phyloP scores from a whole-genome alignment of 768 basidiomycete genomes.

The Hygrophoropsis aurantiaca region DNA sequence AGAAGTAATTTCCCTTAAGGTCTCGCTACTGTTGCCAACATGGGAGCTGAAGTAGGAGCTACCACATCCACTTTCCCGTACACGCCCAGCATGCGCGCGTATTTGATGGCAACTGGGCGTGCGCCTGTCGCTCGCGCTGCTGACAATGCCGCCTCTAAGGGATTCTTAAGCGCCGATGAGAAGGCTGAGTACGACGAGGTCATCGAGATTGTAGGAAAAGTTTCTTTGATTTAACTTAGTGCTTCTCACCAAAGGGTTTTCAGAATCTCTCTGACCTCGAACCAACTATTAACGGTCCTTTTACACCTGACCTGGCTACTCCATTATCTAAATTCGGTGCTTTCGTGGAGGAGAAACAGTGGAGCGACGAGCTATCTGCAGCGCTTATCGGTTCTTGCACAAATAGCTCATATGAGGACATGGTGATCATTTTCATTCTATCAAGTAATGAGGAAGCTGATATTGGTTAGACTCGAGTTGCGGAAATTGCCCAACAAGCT shows the following conservation, averaged over 20 bases:
- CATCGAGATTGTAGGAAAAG: conserved; percentile 79
- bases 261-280: conserved; percentile 89
- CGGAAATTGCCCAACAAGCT: conserved; percentile 88
- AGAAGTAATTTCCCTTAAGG: conserved; percentile 54
- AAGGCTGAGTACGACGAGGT: conserved; percentile 93
- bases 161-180: conserved; percentile 81
- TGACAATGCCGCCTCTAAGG: conserved; percentile 73
- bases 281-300: conserved; percentile 94
- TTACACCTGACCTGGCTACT: conserved; percentile 95
- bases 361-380: conserved; percentile 92
- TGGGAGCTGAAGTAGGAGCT: conserved; percentile 99
- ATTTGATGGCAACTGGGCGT: conserved; percentile 88
- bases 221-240: neutral
- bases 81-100: conserved; percentile 83
- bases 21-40: conserved; percentile 94
- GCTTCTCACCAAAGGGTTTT: conserved; percentile 1
- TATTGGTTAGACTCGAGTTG: conserved; percentile 74
- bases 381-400: conserved; percentile 98
- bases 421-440: conserved; percentile 48
- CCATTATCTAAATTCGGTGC: conserved; percentile 86
- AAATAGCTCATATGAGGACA: conserved; percentile 96
- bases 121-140: conserved; percentile 84
- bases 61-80: conserved; percentile 99
- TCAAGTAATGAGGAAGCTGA: conserved; percentile 4
- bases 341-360: conserved; percentile 81